Base-by-base conservation (phyloP, 2,329 filamentous ascomycete genomes). In the Orbilia ellipsospora region DNA sequence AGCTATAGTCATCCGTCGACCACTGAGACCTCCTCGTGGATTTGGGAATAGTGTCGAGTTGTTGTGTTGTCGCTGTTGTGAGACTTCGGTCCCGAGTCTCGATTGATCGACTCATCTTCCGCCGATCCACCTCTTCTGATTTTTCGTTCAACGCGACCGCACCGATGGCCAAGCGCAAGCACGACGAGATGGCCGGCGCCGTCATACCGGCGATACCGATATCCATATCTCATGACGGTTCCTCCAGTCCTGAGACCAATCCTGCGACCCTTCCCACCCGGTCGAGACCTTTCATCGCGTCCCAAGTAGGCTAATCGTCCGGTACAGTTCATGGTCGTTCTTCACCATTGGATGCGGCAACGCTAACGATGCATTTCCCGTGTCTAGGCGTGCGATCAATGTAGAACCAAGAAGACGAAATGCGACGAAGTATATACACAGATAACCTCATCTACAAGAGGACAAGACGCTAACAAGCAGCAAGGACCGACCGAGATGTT, bases 381-480 rank as follows among this genome's bases (percentile, higher is more conserved):
- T 10, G 45, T 79, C 31, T 54, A 84, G 85, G 86, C 86, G 1
- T 87, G 86, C 78, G 85, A 87, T 78, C 83, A 83, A 15, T 87
- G 86, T 78, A 82, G 86, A 26, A 80, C 84, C 57, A 85, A 86
- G 78, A 87, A 87, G 80, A 86, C 85, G 16, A 80, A 85, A 81
- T 87, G 86, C 79, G 86, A 87, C 75, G 86, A 87, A 63, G 70
- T 74, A 73, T 64, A 18, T n/a, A n/a, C 18, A 20, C 42, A 36
- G 7, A 42, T 2, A 31, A n/a, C 16, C 8, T 8, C 31, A 36
- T 54, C 16, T 8, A 10, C 10, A 2, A 23, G 4, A n/a, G 10
- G n/a, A 15, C 2, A 62, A 28, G 10, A 3, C 18, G 20, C 66
- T 63, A 28, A 70, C 42, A 10, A 13, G 26, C 18, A 52, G 10